Percentiles rank a stretch among this genome's conserved stretches.
Conservation (phyloP, 306 rosid species). For the Ormosia semicastrata region DNA sequence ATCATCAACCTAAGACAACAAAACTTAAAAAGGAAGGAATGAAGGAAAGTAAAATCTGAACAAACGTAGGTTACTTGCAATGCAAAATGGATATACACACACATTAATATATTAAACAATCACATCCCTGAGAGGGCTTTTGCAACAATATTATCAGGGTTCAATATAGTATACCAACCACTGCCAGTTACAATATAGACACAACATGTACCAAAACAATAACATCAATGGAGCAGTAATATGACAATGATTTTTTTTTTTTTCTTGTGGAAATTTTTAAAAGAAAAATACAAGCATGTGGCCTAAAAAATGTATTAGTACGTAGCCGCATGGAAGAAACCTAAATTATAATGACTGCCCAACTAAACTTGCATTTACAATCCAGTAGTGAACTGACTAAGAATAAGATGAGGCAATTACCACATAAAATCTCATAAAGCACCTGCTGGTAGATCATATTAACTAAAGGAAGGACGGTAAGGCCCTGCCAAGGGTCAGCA, state of each 20-base stretch:
- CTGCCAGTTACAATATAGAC: neutral
- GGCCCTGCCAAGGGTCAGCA: constrained; percentile 4
- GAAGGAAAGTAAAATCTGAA: neutral
- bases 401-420: constrained; percentile 3
- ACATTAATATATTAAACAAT: neutral
- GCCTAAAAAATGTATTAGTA: neutral
- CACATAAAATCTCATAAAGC: constrained; percentile 9
- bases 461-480: neutral
- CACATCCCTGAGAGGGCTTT: neutral
- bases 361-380: constrained; percentile 27
- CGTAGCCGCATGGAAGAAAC: constrained; percentile 6
- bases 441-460: constrained; percentile 13
- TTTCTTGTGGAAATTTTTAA: neutral
- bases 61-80: neutral
- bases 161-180: neutral
- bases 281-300: constrained; percentile 11
- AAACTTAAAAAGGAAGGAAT: neutral
- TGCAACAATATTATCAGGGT: neutral
- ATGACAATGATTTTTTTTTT: neutral
- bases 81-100: neutral
- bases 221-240: constrained; percentile 17
- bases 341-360: neutral
- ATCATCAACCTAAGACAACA: neutral
- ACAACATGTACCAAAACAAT: neutral
- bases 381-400: neutral